phyloP scores from a whole-genome alignment of 148 eudicot genomes.

The Vaccinium corymbosum region DNA sequence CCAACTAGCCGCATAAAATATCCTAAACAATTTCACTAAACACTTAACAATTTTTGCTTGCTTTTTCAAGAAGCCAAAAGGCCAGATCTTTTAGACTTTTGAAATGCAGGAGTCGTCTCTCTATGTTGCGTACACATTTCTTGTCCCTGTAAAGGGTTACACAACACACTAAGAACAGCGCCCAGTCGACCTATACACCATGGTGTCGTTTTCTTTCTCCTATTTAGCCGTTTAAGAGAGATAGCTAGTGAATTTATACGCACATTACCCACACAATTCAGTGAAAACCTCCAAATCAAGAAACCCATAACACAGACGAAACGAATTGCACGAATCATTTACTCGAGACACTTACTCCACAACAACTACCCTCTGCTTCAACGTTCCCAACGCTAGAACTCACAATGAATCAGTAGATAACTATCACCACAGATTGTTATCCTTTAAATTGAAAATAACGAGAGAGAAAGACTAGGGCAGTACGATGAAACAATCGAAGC shows the following conservation, averaged over 20 bases:
- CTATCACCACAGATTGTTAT: neutral
- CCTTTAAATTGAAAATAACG: neutral
- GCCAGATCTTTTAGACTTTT: neutral
- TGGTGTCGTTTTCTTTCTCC: neutral
- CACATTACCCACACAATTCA: neutral
- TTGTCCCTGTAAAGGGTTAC: neutral
- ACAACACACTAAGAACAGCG: neutral
- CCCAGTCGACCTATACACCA: neutral
- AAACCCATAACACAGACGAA: neutral
- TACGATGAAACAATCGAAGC: neutral
- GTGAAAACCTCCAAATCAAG: neutral
- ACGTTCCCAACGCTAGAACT: neutral
- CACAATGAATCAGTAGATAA: neutral
- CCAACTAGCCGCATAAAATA: neutral
- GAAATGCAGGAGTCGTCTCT: neutral
- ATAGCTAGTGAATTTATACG: neutral
- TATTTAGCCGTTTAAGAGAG: neutral
- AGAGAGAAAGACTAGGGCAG: constrained; percentile 7
- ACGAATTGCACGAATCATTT: neutral
- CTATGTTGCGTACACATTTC: neutral
- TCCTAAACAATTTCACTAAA: neutral
- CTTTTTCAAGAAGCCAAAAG: neutral
- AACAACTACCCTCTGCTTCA: neutral
- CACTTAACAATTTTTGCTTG: neutral
- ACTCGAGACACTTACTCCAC: neutral